Percentiles rank a stretch among this genome's conserved stretches.
Conservation (phyloP, 164 flowering plant genomes). For the Vitis vinifera region DNA sequence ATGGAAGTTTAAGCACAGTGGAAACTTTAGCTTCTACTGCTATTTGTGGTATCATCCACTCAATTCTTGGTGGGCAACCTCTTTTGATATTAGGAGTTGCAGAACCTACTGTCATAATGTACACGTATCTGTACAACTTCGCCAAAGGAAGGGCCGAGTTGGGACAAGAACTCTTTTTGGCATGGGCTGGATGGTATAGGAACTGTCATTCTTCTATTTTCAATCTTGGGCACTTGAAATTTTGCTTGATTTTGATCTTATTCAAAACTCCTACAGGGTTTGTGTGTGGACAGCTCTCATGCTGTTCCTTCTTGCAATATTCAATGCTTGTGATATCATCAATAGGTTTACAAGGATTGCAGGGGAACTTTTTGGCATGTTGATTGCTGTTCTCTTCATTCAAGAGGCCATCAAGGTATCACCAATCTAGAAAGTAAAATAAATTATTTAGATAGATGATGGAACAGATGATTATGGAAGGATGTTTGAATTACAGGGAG, state of each 20-base stretch:
- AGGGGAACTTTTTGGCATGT: slow-evolving; percentile 61
- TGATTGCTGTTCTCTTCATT: slow-evolving; percentile 52
- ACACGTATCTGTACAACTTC: slow-evolving; percentile 50
- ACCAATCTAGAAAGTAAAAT: too few species aligned
- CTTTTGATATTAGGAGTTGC: slow-evolving; percentile 64
- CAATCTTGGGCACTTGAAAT: background rate
- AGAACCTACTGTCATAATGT: slow-evolving; percentile 66
- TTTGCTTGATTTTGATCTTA: background rate
- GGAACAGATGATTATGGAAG: background rate
- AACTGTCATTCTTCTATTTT: background rate
- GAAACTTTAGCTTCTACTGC: slow-evolving; percentile 63
- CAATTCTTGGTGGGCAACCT: slow-evolving; percentile 66
- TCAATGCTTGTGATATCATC: slow-evolving; percentile 50
- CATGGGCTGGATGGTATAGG: slow-evolving; percentile 61
- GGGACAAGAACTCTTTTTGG: slow-evolving; percentile 43
- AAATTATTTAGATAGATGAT: background rate
- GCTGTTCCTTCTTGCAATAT: slow-evolving; percentile 48
- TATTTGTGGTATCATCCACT: slow-evolving; percentile 56
- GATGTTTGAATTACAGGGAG: slow-evolving; percentile 32
- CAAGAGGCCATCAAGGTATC: slow-evolving; percentile 53
- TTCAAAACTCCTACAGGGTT: slow-evolving; percentile 34
- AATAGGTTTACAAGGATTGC: slow-evolving; percentile 53
- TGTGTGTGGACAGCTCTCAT: slow-evolving; percentile 58
- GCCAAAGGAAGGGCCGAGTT: slow-evolving; percentile 34
- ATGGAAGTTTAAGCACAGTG: slow-evolving; percentile 54